These are phyloP conservation scores for Curvularia spicifera DNA, from an alignment of 2,329 filamentous ascomycete species.

Conservation along the genomic window DNA sequence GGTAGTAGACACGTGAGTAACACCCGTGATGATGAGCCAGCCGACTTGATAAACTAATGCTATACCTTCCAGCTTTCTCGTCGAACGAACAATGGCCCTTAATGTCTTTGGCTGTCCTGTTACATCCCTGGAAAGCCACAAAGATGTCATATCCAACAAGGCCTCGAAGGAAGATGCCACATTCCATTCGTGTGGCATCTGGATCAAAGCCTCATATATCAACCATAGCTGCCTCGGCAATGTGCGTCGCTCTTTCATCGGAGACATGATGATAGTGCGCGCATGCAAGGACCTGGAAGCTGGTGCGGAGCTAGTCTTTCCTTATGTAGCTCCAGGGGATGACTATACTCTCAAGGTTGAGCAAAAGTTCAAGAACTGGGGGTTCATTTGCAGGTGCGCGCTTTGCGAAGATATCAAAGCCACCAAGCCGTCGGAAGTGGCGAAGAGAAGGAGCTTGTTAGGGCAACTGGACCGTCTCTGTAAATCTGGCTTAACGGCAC, in stretches of 20 bases:
- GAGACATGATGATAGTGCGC: constrained; percentile 50
- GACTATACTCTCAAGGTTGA: background rate
- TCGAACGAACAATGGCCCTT: constrained; percentile 51
- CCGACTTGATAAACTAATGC: background rate
- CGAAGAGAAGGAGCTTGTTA: constrained; percentile 12
- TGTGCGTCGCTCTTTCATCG: constrained; percentile 47
- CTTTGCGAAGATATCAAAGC: constrained; percentile 22
- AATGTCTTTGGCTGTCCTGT: constrained; percentile 54
- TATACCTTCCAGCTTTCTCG: constrained; percentile 49
- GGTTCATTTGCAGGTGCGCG: constrained; percentile 26
- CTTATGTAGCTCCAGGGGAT: constrained; percentile 13
- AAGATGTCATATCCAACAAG: constrained; percentile 8
- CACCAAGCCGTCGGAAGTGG: constrained; percentile 11
- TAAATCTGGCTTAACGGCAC: background rate
- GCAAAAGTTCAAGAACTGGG: constrained; percentile 20
- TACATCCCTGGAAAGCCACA: constrained; percentile 23
- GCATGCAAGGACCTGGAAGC: constrained; percentile 44
- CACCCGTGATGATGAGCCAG: background rate
- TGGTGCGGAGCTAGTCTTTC: constrained; percentile 26
- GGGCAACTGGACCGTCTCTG: constrained; percentile 5
- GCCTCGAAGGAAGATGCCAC: background rate
- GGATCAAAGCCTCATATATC: constrained; percentile 51
- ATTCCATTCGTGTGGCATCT: constrained; percentile 45
- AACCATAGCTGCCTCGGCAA: constrained; percentile 55
- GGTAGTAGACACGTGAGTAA: constrained; percentile 53